Evolutionary conservation across 2,329 filamentous ascomycete species (phyloP).

Genomic region (Aspergillus jensenii): DNA sequence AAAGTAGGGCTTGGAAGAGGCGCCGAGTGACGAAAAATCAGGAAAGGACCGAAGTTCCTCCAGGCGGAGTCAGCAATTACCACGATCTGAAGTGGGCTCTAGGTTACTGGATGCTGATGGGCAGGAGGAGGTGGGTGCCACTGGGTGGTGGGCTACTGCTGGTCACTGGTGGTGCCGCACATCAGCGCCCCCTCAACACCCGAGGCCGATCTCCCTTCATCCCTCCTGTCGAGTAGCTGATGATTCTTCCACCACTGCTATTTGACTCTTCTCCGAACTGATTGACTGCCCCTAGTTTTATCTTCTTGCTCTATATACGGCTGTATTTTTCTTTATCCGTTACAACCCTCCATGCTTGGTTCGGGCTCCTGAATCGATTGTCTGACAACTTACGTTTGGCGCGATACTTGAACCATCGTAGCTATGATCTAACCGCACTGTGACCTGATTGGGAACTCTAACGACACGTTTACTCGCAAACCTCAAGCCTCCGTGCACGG

Average conservation of each 20-base stretch:
- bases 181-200: conserved; percentile 23
- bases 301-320: not conserved
- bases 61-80: conserved; percentile 1
- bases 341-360: conserved; percentile 1
- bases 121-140: not conserved
- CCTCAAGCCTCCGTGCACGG: conserved; percentile 11
- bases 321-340: not conserved
- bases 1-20: conserved; percentile 3
- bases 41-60: conserved; percentile 5
- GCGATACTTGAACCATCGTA: conserved; percentile 9
- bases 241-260: conserved; percentile 15
- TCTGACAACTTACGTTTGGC: conserved; percentile 4
- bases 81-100: not conserved
- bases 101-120: not conserved
- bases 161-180: conserved; percentile 10
- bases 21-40: not conserved
- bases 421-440: conserved; percentile 4
- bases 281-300: not conserved
- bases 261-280: not conserved
- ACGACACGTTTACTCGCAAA: conserved; percentile 12
- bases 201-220: conserved; percentile 21
- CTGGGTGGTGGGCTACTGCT: not conserved
- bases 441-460: not conserved
- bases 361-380: conserved; percentile 2
- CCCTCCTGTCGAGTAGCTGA: conserved; percentile 13